Percentiles rank a stretch among this genome's conserved stretches.
phyloP scores from a whole-genome alignment of 83 land plant genomes.

The Diphasiastrum complanatum region DNA sequence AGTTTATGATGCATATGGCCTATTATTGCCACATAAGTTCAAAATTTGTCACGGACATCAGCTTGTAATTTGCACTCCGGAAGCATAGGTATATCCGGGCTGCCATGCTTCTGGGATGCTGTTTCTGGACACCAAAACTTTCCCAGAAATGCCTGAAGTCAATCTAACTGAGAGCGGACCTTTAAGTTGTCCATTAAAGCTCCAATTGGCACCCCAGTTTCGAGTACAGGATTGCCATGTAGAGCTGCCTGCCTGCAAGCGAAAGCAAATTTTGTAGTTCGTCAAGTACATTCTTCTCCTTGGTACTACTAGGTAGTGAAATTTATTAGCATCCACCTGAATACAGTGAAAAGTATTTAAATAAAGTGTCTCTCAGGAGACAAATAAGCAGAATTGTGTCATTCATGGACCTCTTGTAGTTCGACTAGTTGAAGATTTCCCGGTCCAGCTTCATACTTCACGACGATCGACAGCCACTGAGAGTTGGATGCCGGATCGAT shows the following conservation, averaged over 20 bases:
- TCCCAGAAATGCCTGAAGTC: neutral
- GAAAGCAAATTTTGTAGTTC: too few species aligned
- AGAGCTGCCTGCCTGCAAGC: constrained; percentile 3
- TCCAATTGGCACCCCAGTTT: constrained; percentile 6
- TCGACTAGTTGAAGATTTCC: neutral
- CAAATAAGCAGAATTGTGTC: neutral
- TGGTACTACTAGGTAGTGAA: too few species aligned
- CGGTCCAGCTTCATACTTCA: neutral
- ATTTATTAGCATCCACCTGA: neutral
- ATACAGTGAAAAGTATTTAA: neutral
- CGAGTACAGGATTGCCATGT: neutral
- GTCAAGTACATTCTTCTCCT: too few species aligned
- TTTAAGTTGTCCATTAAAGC: neutral
- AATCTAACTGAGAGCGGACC: constrained; percentile 1
- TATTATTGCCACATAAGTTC: too few species aligned
- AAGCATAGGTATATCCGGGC: too few species aligned
- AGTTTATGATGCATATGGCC: too few species aligned
- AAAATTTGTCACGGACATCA: too few species aligned
- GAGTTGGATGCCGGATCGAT: constrained; percentile 5
- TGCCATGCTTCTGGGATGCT: too few species aligned
- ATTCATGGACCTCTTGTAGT: neutral
- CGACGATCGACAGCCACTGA: neutral
- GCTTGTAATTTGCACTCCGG: too few species aligned
- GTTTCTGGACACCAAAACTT: neutral
- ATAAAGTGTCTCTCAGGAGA: neutral